phyloP scores from a whole-genome alignment of 2,329 filamentous ascomycete genomes.

The Lizonia empirigonia region DNA sequence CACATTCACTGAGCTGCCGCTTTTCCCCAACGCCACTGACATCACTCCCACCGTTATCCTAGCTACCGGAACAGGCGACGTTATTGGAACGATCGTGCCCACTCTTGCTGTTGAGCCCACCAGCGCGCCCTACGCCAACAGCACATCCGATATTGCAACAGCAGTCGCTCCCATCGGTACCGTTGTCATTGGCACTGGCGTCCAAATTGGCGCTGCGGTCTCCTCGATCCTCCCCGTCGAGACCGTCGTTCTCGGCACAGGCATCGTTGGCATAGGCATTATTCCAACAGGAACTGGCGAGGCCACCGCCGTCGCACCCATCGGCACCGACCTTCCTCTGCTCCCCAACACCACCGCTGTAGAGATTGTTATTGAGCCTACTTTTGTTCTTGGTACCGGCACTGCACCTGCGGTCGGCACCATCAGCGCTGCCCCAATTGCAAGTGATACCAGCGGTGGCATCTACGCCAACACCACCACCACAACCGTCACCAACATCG shows the following conservation, averaged over 20 bases:
- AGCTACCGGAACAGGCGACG: slow-evolving; percentile 12
- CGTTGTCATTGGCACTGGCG: slow-evolving; percentile 7
- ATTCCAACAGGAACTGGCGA: slow-evolving; percentile 1
- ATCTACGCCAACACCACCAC: slow-evolving; percentile 10
- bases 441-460: not conserved
- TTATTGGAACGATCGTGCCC: slow-evolving; percentile 2
- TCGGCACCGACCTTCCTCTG: slow-evolving; percentile 4
- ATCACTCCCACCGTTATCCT: slow-evolving; percentile 12
- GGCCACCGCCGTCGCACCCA: not conserved
- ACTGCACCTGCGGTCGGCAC: not conserved
- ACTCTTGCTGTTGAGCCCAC: slow-evolving; percentile 4
- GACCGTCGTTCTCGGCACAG: slow-evolving; percentile 5
- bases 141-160: not conserved
- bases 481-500: slow-evolving; percentile 3
- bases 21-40: slow-evolving; percentile 15
- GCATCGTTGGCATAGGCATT: not conserved
- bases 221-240: slow-evolving; percentile 1
- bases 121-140: slow-evolving; percentile 1
- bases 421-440: slow-evolving; percentile 4
- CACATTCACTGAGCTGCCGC: slow-evolving; percentile 1
- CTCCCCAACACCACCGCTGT: slow-evolving; percentile 16
- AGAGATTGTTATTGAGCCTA: slow-evolving; percentile 8
- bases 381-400: slow-evolving; percentile 6
- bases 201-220: not conserved
- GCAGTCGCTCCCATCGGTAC: slow-evolving; percentile 8